These are phyloP conservation scores for Oehlia diaphana DNA, from an alignment of 192 early-diverging fungal genomes.

Conservation along the genomic window DNA sequence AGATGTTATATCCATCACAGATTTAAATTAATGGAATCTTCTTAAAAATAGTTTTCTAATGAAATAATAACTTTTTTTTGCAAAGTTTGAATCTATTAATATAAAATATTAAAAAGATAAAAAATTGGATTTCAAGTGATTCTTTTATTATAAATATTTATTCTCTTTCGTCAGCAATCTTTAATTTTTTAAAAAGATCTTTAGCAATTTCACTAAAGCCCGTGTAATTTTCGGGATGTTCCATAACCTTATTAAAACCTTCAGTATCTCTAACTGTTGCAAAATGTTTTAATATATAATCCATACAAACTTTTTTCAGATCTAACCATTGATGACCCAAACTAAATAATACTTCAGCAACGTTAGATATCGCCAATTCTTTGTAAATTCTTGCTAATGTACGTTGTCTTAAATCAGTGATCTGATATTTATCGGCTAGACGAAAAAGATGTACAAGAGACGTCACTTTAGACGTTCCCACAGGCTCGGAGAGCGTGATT, in stretches of 20 bases:
- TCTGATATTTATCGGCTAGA: conserved; percentile 13
- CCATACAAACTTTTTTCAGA: conserved; percentile 16
- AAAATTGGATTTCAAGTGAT: neutral
- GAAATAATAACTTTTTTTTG: too few species aligned
- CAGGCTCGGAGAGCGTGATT: neutral
- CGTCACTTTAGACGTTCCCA: neutral
- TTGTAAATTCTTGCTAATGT: conserved; percentile 6
- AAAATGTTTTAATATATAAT: conserved; percentile 13
- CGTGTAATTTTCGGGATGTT: conserved; percentile 5
- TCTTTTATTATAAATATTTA: neutral
- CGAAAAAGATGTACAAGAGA: conserved; percentile 14
- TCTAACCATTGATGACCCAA: conserved; percentile 8
- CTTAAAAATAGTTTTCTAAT: too few species aligned
- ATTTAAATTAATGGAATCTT: conserved; percentile 4
- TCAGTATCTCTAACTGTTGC: conserved; percentile 11
- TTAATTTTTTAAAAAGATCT: conserved; percentile 7
- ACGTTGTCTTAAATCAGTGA: conserved; percentile 11
- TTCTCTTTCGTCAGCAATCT: conserved; percentile 8
- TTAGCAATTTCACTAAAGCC: conserved; percentile 8
- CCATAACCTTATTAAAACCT: conserved; percentile 20
- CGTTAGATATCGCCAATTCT: conserved; percentile 6
- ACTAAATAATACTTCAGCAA: conserved; percentile 13
- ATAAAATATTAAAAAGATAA: neutral
- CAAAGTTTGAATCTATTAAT: too few species aligned
- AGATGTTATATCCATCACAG: conserved; percentile 95